Evolutionary conservation across 2,329 filamentous ascomycete species (phyloP), one percentile per base, ranked within the genome.

Genomic region (Penicillium corylophilum): DNA sequence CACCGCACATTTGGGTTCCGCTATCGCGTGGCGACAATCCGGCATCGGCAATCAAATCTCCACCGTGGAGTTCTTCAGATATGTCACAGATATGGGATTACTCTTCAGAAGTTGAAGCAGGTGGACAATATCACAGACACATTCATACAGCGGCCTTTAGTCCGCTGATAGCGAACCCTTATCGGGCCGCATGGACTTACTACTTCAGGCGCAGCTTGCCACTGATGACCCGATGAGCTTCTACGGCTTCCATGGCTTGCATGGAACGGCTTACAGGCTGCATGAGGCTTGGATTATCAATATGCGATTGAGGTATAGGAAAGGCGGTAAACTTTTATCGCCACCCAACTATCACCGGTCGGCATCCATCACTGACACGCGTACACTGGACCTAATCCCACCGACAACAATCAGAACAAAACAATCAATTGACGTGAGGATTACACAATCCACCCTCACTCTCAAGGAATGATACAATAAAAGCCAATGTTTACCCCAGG

Each of bases 141-240:
- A 42, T 39, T n/a, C 8, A n/a, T 1, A 1, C 26, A 44, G 44
- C 51, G 48, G 46, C 43, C 39, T 42, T 41, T 31, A 35, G 35
- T 28, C 48, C 48, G 51, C 50, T 48, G 45, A 41, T 26, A 22
- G 35, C 20, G 51, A 29, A 20, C 20, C 43, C 54, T 59, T 61
- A 62, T 62, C 60, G 23, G 15, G 15, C 42, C 56, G 60, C 58
- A 43, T 60, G 51, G 44, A 61, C 60, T 54, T 62, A 31, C 60
- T 44, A 5, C 31, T 57, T 61, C 15, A 51, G 58, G 10, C 20
- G 26, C 22, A 12, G 7, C 2, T 56, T 40, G 53, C 56, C 58
- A 60, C 54, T 40, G 16, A 46, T 36, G 28, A 55, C 44, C 36
- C 41, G 22, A 42, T 31, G 43, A 50, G 31, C 35, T 44, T 33